phyloP scores from a whole-genome alignment of 768 basidiomycete genomes.

The Coprinopsis cinerea region DNA sequence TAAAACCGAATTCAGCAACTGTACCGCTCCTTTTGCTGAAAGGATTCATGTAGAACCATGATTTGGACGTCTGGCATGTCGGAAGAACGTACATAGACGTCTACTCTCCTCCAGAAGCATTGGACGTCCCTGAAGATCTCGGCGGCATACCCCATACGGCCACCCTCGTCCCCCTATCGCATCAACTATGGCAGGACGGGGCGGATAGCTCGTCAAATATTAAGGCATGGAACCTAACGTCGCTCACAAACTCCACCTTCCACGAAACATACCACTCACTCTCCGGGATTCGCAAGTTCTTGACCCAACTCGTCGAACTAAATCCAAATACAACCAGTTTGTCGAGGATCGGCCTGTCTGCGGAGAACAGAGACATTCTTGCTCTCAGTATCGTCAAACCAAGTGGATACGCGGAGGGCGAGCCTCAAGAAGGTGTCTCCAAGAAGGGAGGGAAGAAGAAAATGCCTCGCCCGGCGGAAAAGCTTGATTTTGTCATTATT shows the following conservation, averaged over 20 bases:
- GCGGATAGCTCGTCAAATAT: conserved; percentile 8
- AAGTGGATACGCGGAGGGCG: conserved; percentile 6
- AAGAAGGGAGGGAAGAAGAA: conserved; percentile 14
- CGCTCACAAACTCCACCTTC: conserved; percentile 32
- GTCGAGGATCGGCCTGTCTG: conserved; percentile 49
- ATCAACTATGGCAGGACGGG: not conserved
- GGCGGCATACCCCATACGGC: conserved; percentile 18
- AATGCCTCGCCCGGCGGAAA: conserved; percentile 18
- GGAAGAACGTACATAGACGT: conserved; percentile 42
- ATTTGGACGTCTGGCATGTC: conserved; percentile 50
- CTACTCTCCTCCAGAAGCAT: conserved; percentile 29
- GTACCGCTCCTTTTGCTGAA: too few species aligned
- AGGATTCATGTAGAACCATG: conserved; percentile 32
- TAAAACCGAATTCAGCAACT: too few species aligned
- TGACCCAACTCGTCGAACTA: conserved; percentile 37
- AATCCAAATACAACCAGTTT: conserved; percentile 44
- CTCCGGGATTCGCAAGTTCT: conserved; percentile 46
- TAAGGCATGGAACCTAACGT: conserved; percentile 25
- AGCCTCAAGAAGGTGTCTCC: conserved; percentile 1
- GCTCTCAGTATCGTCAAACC: conserved; percentile 43
- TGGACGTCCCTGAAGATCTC: conserved; percentile 18
- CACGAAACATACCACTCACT: conserved; percentile 51
- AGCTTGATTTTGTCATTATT: conserved; percentile 58
- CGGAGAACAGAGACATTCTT: conserved; percentile 53
- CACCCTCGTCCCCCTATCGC: conserved; percentile 11